A percentile compares a stretch with the other conserved stretches of the same genome.
Evolutionary conservation across 768 basidiomycete genomes (phyloP).

Genomic region (Infundibulicybe gibba): DNA sequence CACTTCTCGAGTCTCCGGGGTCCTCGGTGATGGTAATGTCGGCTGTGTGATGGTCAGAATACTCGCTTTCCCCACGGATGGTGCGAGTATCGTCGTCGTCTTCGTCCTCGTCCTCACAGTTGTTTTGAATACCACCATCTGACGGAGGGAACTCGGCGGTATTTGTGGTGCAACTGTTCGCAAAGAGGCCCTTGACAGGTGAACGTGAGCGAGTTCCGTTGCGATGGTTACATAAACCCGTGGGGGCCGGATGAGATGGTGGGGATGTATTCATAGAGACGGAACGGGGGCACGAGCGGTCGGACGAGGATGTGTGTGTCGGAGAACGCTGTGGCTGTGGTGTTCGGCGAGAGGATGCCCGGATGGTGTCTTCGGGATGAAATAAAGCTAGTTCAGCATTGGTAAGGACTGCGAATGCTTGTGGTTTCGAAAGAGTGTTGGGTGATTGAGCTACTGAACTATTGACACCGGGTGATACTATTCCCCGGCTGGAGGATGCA

Average conservation of each 20-base stretch:
- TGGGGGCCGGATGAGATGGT: background rate
- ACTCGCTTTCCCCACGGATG: too few relatives aligned
- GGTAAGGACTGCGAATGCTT: constrained; percentile 29
- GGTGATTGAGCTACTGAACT: background rate
- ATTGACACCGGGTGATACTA: background rate
- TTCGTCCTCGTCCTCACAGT: too few relatives aligned
- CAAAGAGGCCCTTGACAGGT: background rate
- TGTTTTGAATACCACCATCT: too few relatives aligned
- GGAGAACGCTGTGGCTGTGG: background rate
- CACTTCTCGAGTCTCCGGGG: too few relatives aligned
- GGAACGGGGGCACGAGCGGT: background rate
- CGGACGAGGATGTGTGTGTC: background rate
- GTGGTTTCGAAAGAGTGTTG: constrained; percentile 4
- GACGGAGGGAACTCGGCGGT: too few relatives aligned
- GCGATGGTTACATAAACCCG: background rate
- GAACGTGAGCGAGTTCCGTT: background rate
- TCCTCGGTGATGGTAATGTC: too few relatives aligned
- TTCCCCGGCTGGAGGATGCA: background rate
- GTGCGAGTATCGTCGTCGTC: too few relatives aligned
- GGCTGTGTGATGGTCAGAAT: too few relatives aligned
- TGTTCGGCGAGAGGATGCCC: constrained; percentile 20
- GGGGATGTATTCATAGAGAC: background rate
- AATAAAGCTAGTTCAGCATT: constrained; percentile 30
- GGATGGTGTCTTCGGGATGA: constrained; percentile 35
- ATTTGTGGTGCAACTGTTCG: background rate